A percentile compares a stretch with the other conserved stretches of the same genome.
Evolutionary conservation across 805 yeast genomes (phyloP).

Genomic region (Wickerhamiella alocasiicola): DNA sequence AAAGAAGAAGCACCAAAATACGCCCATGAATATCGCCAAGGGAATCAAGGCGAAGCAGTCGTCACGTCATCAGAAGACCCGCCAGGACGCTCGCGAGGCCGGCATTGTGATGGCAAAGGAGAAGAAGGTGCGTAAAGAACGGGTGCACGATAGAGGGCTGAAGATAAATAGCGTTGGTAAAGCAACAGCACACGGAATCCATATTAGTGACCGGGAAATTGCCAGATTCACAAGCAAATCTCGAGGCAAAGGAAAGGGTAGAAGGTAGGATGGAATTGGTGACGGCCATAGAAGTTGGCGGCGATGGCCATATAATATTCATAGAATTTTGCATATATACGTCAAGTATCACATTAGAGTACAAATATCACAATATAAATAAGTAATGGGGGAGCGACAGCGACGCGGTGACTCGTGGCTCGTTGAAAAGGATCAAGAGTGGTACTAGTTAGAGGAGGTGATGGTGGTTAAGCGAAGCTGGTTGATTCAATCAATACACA

Average conservation of each 20-base stretch:
- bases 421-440: too few relatives aligned
- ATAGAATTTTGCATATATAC: too few relatives aligned
- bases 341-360: too few relatives aligned
- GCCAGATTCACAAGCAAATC: conserved; percentile 14
- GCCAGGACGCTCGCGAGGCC: conserved; percentile 72
- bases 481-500: too few relatives aligned
- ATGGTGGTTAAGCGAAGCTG: too few relatives aligned
- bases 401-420: too few relatives aligned
- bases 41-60: conserved; percentile 60
- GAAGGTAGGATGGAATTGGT: too few relatives aligned
- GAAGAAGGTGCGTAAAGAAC: conserved; percentile 34
- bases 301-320: too few relatives aligned
- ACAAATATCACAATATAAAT: too few relatives aligned
- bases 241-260: background rate
- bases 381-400: too few relatives aligned
- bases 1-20: conserved; percentile 44
- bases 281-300: too few relatives aligned
- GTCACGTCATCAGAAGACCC: conserved; percentile 39
- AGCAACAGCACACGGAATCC: conserved; percentile 21
- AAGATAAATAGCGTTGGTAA: conserved; percentile 35
- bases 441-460: too few relatives aligned
- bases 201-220: conserved; percentile 17
- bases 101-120: conserved; percentile 71
- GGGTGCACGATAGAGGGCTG: conserved; percentile 62
- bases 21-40: conserved; percentile 81